Base-by-base conservation (phyloP, 2,329 filamentous ascomycete genomes). In the Dothistroma pini region DNA sequence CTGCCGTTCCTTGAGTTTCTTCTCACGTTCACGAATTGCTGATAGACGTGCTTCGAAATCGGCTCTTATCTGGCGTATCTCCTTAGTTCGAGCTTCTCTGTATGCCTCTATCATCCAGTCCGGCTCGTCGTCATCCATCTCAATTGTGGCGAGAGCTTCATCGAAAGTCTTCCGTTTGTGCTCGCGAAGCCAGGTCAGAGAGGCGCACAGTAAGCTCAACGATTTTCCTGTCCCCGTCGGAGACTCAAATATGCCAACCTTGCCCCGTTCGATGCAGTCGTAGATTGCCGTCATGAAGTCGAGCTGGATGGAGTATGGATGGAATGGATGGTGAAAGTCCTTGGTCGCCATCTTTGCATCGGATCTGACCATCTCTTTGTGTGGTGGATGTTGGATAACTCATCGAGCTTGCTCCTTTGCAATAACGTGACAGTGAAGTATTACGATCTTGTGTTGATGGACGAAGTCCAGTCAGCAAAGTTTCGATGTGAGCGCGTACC, bases 161-260 rank as follows among this genome's bases (percentile, higher is more conserved):
- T 89, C 75, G 79, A 88, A 76, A 63, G 74, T 68, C 70, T 80
- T 73, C 75, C 86, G 80, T 74, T 96, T 93, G 76, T 93, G 85
- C 59, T 90, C 85, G 53, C 93, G 87, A n/a, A 97, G 81, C 93
- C 93, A 97, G 2, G 92, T 96, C 70, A 97, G 75, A 6, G 92
- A 88, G 47, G 89, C 89, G 72, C 93, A 97, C 64, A 97, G 95
- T 31, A 97, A 81, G 66, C 93, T 96, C 50, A 97, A 77, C 1
- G 93, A 96, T 82, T 97, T 97, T 50, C 93, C 93, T 55, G 73
- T 74, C 5, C 93, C 93, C 48, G 93, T 97, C n/a, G 93, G 93
- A 51, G 91, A 96, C 73, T 97, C 93, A 51, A 97, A 87, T 49
- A 97, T 92, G 32, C 90, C 93, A 52, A 96, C 82, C 71, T 93